Percentiles rank a stretch among this genome's conserved stretches.
Evolutionary conservation across 345 rosid species (phyloP).

Genomic region (Lagerstroemia speciosa): DNA sequence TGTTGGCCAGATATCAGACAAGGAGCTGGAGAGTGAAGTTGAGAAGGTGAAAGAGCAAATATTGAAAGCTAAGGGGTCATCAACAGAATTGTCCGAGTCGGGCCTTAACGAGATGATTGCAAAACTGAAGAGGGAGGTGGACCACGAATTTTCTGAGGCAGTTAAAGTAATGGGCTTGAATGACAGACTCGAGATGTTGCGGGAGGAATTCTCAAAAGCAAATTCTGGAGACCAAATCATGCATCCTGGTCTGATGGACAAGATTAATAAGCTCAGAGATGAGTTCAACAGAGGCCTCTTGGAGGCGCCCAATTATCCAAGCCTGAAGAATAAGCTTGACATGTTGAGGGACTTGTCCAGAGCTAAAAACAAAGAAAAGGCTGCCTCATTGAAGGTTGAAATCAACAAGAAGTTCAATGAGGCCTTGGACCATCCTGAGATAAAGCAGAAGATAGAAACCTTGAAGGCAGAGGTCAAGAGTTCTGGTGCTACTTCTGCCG

Average conservation of each 20-base stretch:
- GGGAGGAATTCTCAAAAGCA: slow-evolving; percentile 41
- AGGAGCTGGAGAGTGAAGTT: slow-evolving; percentile 54
- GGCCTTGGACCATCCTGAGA: slow-evolving; percentile 40
- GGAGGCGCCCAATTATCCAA: slow-evolving; percentile 52
- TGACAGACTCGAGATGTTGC: slow-evolving; percentile 39
- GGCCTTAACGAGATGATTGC: slow-evolving; percentile 54
- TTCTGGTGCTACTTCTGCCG: slow-evolving; percentile 44
- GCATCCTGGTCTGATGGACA: slow-evolving; percentile 48
- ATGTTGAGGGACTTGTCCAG: slow-evolving; percentile 59
- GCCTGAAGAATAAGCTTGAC: slow-evolving; percentile 56
- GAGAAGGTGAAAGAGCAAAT: slow-evolving; percentile 62
- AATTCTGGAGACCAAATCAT: slow-evolving; percentile 43
- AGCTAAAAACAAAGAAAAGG: slow-evolving; percentile 40
- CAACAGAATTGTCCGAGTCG: slow-evolving; percentile 37
- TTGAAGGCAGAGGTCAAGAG: slow-evolving; percentile 40
- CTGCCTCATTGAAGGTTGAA: slow-evolving; percentile 31
- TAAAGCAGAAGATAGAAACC: slow-evolving; percentile 58
- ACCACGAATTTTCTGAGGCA: slow-evolving; percentile 67
- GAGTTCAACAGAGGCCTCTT: slow-evolving; percentile 45
- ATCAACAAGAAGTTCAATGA: slow-evolving; percentile 53
- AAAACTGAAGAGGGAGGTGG: slow-evolving; percentile 61
- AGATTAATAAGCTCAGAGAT: slow-evolving; percentile 54
- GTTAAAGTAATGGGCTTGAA: slow-evolving; percentile 44
- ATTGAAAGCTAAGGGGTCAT: slow-evolving; percentile 55
- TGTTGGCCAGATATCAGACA: slow-evolving; percentile 28